Conservation (phyloP, 2,329 filamentous ascomycete species). For the Pseudocercospora eumusae region DNA sequence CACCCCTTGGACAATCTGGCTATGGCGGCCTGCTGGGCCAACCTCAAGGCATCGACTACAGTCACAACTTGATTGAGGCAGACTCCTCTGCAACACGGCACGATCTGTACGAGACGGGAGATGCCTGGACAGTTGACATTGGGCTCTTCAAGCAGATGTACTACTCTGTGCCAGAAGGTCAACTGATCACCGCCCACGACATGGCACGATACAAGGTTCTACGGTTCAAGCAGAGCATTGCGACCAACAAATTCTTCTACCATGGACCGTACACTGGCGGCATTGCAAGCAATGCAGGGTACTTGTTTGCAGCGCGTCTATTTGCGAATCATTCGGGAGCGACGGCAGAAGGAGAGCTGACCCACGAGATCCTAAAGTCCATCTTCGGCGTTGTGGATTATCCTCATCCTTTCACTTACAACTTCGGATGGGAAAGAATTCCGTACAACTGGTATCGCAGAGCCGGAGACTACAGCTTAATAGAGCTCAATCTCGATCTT, state of each 20-base stretch:
- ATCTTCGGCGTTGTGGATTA: slow-evolving; percentile 8
- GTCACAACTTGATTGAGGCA: slow-evolving; percentile 9
- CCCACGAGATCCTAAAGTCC: slow-evolving; percentile 9
- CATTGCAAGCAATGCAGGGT: slow-evolving; percentile 3
- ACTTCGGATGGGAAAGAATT: slow-evolving; percentile 11
- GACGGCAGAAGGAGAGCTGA: slow-evolving; percentile 8
- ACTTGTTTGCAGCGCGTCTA: neutral
- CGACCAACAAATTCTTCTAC: slow-evolving; percentile 8
- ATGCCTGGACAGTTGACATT: slow-evolving; percentile 3
- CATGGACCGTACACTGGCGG: slow-evolving; percentile 1
- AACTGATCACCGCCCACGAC: neutral
- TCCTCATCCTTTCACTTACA: slow-evolving; percentile 16
- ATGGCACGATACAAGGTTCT: neutral
- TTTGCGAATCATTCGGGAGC: slow-evolving; percentile 5
- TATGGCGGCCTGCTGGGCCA: neutral
- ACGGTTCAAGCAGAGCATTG: slow-evolving; percentile 7
- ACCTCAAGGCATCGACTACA: slow-evolving; percentile 11
- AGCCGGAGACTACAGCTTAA: neutral
- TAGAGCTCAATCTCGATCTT: slow-evolving; percentile 10
- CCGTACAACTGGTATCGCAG: slow-evolving; percentile 12
- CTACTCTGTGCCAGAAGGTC: slow-evolving; percentile 5
- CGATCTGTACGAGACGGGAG: slow-evolving; percentile 13
- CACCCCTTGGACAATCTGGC: neutral
- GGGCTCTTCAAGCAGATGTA: slow-evolving; percentile 7
- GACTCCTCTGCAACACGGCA: slow-evolving; percentile 11